Base-by-base conservation (phyloP, 352 stramenopile genomes). In the Phytophthora agathidicida region DNA sequence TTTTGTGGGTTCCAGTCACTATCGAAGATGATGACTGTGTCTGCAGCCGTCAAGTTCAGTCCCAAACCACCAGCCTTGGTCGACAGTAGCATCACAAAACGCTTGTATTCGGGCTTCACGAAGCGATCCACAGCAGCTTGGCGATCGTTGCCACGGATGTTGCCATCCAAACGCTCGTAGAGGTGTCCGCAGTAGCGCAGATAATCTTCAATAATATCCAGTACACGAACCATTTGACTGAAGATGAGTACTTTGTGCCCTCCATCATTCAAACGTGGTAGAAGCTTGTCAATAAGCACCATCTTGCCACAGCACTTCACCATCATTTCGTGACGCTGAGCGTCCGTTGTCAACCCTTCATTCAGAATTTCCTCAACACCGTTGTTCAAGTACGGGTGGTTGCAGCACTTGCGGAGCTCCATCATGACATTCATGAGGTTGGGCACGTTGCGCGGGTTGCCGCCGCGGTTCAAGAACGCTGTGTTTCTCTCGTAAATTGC, bases 181-280 rank as follows among this genome's bases (percentile, higher is more conserved):
- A 96, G 73, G 67, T 99, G 96, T 3, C 88, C 83, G 24, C 94
- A 84, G 41, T 88, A 89, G 23, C 89, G 74, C 23, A 99, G 71
- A 74, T 99, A 99, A 64, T 99, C 98, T 65, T 99, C 96, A 17
- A 99, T 95, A 27, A 99, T 98, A 71, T 99, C 96, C 41, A 99
- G 77, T 70, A 99, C 99, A 30, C 97, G 97, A 38, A 98, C 97
- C 86, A 98, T 96, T 77, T 99, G 98, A 44, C 91, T 99, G 71
- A 99, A 99, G 17, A 99, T 94, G 11, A 99, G 83, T 23, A 99
- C 94, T 30, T 98, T 96, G 70, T 99, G 97, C 3, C 97, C 96
- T 47, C 98, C 96, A 43, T 93, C 84, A 61, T 98, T 98, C 19
- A 99, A 75, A 9, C 96, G 90, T 11, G 97, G 96, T 10, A 99